Evolutionary conservation across 2,329 filamentous ascomycete genomes (phyloP), one percentile per base, ranked within the genome.

Genomic region (Clonostachys solani): DNA sequence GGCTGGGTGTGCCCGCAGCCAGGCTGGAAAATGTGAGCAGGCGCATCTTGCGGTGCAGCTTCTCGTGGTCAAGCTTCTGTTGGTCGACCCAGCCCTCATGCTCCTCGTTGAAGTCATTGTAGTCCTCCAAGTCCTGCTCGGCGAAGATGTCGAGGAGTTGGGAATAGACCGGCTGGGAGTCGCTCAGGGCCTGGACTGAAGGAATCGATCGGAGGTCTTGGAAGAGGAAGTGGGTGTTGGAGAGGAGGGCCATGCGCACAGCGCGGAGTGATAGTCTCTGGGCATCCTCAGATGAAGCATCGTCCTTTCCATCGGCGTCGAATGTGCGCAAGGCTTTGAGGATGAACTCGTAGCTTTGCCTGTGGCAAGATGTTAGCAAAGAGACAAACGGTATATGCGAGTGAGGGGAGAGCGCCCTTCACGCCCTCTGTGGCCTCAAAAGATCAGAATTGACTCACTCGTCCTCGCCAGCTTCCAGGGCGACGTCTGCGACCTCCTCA

Each of bases 111-210:
- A 97, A 97, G 71, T 96, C 92, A 67, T 90, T 88, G 75, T 94
- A 96, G 70, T 96, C 90, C 65, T 97, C 92, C 47, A 96, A 83
- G 58, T 92, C 87, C 69, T 97, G 92, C 61, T 94, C 87, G 57
- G 89, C 88, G 71, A 97, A 96, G 62, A 97, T 89, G 61, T 96
- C 92, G 48, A 99, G 87, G 36, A 99, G 82, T 71, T 97, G 90
- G 59, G 89, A 92, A 71, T 92, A 89, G 54, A 87, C 78, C 50
- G 88, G 81, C 63, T 96, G 88, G 45, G 88, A 89, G 61, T 92
- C 86, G 64, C 84, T 83, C 44, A 99, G 84, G 15, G 89, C 87
- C 71, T 96, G 91, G 53, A 99, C 83, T 55, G 86, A 86, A 62
- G 88, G 79, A 58, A 95, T 85, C 52, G 83, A 87, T 56, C 90